Evolutionary conservation across 129 eudicot species (phyloP).

Genomic region (Centaurea solstitialis): DNA sequence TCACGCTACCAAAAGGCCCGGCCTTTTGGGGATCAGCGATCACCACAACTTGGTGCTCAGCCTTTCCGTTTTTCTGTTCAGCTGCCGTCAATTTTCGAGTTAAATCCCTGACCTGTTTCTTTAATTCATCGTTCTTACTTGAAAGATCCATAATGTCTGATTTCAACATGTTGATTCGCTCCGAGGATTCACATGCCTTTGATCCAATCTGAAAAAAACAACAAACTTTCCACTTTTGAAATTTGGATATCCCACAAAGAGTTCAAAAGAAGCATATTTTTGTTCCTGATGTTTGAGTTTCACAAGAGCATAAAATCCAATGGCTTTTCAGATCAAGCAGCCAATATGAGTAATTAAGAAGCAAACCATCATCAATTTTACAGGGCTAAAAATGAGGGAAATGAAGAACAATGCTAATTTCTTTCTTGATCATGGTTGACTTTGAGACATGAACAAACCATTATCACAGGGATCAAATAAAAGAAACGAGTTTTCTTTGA

Average conservation of each 20-base stretch:
- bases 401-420: neutral
- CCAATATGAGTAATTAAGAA: conserved; percentile 6
- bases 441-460: neutral
- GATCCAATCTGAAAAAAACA: conserved; percentile 33
- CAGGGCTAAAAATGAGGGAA: neutral
- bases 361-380: conserved; percentile 7
- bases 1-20: conserved; percentile 78
- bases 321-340: conserved; percentile 2
- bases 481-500: neutral
- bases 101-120: conserved; percentile 62
- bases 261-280: neutral
- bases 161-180: conserved; percentile 44
- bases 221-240: neutral
- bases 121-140: conserved; percentile 46
- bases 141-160: conserved; percentile 45
- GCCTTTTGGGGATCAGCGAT: conserved; percentile 53
- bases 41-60: conserved; percentile 47
- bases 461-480: neutral
- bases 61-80: conserved; percentile 57
- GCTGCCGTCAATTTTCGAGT: conserved; percentile 48
- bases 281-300: conserved; percentile 1
- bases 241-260: neutral
- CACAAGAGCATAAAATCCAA: neutral
- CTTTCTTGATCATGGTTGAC: neutral
- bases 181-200: conserved; percentile 48